Evolutionary conservation across 208 protist genomes (phyloP).

Genomic region (Leishmania lainsoni): DNA sequence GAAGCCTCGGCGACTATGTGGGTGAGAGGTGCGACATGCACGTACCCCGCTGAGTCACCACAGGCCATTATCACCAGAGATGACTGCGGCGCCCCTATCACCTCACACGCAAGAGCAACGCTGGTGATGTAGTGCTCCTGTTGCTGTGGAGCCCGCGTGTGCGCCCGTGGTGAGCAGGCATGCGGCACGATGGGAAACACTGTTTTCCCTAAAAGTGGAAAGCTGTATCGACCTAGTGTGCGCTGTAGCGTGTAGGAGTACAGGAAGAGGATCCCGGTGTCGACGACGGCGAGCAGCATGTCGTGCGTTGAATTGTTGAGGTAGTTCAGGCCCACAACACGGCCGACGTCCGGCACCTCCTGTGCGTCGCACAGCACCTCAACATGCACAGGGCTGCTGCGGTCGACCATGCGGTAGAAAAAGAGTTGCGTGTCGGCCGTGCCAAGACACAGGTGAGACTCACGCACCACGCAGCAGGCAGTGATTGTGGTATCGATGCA

Average conservation of each 20-base stretch:
- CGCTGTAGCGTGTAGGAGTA: conserved; percentile 67
- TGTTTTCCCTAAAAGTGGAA: conserved; percentile 15
- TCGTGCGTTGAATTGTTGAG: conserved; percentile 77
- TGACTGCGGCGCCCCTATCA: background rate
- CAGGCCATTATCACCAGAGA: conserved; percentile 20
- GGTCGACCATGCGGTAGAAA: conserved; percentile 77
- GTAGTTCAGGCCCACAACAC: conserved; percentile 69
- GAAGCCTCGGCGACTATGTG: conserved; percentile 12
- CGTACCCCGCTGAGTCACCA: conserved; percentile 31
- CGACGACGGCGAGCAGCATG: conserved; percentile 65
- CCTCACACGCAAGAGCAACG: conserved; percentile 9
- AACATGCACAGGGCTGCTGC: conserved; percentile 54
- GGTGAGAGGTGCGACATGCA: conserved; percentile 21
- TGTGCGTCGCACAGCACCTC: conserved; percentile 44
- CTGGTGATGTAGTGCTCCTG: conserved; percentile 32
- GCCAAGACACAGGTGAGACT: conserved; percentile 80
- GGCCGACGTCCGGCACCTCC: conserved; percentile 54
- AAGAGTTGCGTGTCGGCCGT: conserved; percentile 72
- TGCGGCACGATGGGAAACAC: background rate
- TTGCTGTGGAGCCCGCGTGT: background rate
- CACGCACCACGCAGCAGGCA: conserved; percentile 80
- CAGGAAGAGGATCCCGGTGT: conserved; percentile 69
- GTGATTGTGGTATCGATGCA: conserved; percentile 59
- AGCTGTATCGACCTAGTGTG: conserved; percentile 41
- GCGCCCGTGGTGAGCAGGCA: background rate